A percentile compares a stretch with the other conserved stretches of the same genome.
phyloP scores from a whole-genome alignment of 352 stramenopile species.

The Pythium vanterpoolii region DNA sequence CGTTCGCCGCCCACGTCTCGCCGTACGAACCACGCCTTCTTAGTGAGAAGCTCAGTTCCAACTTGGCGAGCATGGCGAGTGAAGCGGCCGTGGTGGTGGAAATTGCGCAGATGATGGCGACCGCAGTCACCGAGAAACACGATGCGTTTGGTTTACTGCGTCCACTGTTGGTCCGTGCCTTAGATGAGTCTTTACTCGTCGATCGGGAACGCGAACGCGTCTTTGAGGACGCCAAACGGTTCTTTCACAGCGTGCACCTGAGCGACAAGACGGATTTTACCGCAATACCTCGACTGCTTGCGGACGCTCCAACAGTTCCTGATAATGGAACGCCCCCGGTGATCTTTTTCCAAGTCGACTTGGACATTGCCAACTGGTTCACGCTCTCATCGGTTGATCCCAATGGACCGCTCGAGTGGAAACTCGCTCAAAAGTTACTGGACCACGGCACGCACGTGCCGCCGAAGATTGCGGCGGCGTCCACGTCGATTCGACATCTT shows the following conservation, averaged over 20 bases:
- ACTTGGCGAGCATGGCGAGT: conserved; percentile 17
- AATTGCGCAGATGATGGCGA: conserved; percentile 20
- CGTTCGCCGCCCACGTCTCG: conserved; percentile 7
- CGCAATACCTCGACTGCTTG: conserved; percentile 13
- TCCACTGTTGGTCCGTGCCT: conserved; percentile 17
- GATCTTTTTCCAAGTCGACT: conserved; percentile 56
- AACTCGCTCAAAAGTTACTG: conserved; percentile 40
- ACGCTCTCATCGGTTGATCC: conserved; percentile 24
- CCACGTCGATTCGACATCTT: conserved; percentile 27
- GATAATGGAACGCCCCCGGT: conserved; percentile 10
- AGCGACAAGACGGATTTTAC: conserved; percentile 30
- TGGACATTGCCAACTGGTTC: conserved; percentile 74
- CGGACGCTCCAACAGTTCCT: not conserved
- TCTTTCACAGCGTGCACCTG: conserved; percentile 30
- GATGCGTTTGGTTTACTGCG: conserved; percentile 4
- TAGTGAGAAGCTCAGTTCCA: conserved; percentile 1
- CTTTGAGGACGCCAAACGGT: conserved; percentile 19
- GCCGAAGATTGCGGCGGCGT: conserved; percentile 27
- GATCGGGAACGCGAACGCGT: conserved; percentile 11
- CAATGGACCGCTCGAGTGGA: conserved; percentile 29
- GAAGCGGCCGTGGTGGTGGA: conserved; percentile 23
- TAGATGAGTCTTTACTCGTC: conserved; percentile 18
- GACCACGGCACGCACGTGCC: conserved; percentile 45
- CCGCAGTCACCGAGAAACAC: not conserved
- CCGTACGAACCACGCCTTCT: conserved; percentile 14